Base-by-base conservation (phyloP, 2,329 filamentous ascomycete species). In the Alternaria solani region DNA sequence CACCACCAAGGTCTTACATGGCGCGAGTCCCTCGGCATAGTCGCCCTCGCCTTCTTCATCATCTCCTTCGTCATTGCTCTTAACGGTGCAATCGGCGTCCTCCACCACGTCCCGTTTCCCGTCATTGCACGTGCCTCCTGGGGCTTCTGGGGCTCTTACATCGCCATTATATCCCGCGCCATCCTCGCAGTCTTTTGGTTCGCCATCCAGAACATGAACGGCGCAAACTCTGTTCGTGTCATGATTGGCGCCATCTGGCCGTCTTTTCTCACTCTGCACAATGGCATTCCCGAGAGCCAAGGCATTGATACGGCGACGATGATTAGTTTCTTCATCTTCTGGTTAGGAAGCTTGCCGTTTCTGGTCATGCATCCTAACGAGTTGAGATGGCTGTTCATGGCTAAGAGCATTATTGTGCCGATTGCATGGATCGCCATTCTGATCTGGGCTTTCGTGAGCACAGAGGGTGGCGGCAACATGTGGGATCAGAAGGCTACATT, bases 141-240 rank as follows among this genome's bases (percentile, higher is more conserved):
- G 80, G 86, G 86, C 0, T 87, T 86, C 75, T 86, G 82, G 80
- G 84, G 85, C 54, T 84, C 82, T 25, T 85, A 86, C 67, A 77
- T 87, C 38, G 81, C 84, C 25, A 84, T 87, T 53, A 67, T 87
- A 7, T 85, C 82, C 0, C 80, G 85, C 11, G 80, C 81, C 39
- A 83, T 87, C 57, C 81, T 87, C 4, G 85, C 85, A 5, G 72
- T 87, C 18, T 86, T 88, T 74, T 87, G 86, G 89, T 87, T 90
- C 54, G 87, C 88, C 0, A 89, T 91, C 47, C 87, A 90, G 65
- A 87, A 85, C 41, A 86, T 87, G 61, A 89, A 88, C 63, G 88
- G 88, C 0, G 87, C 84, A 0, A 85, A 86, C 57, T 80, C 81
- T 0, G 79, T 86, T 8, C 77, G 78, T 5, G 82, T 83, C 43